These are phyloP conservation scores for Magnaporthales sp. DNA, from an alignment of 2,329 filamentous ascomycete genomes.

Conservation along the genomic window DNA sequence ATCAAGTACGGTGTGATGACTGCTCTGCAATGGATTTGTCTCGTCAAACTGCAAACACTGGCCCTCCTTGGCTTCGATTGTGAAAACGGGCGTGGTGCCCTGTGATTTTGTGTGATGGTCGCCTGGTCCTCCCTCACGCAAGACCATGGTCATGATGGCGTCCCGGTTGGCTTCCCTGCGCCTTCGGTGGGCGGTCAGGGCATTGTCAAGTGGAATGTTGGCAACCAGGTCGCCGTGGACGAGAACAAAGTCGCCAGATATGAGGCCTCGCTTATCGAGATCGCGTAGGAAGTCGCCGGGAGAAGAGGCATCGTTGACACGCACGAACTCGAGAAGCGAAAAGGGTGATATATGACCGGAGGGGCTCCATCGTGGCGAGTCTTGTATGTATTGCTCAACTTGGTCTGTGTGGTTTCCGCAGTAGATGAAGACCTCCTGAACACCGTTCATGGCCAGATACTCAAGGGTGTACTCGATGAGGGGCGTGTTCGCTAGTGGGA, in stretches of 20 bases:
- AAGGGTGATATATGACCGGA: slow-evolving; percentile 55
- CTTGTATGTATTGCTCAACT: slow-evolving; percentile 77
- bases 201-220: slow-evolving; percentile 75
- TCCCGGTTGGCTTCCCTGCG: slow-evolving; percentile 80
- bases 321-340: slow-evolving; percentile 71
- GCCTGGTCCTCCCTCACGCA: slow-evolving; percentile 64
- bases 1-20: slow-evolving; percentile 64
- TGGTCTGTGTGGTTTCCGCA: slow-evolving; percentile 79
- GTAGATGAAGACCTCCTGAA: slow-evolving; percentile 92
- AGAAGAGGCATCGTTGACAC: slow-evolving; percentile 72
- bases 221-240: slow-evolving; percentile 90
- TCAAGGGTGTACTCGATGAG: slow-evolving; percentile 97
- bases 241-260: slow-evolving; percentile 83
- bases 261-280: slow-evolving; percentile 75
- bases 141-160: slow-evolving; percentile 94
- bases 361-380: slow-evolving; percentile 63
- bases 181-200: slow-evolving; percentile 69
- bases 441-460: slow-evolving; percentile 88
- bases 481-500: slow-evolving; percentile 87
- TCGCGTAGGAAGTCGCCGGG: slow-evolving; percentile 93
- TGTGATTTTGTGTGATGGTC: slow-evolving; percentile 70
- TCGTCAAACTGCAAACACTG: slow-evolving; percentile 93
- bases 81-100: slow-evolving; percentile 71
- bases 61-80: slow-evolving; percentile 71
- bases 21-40: slow-evolving; percentile 59